phyloP scores from a whole-genome alignment of 192 early-diverging fungal genomes.

The Podochytrium sp. region DNA sequence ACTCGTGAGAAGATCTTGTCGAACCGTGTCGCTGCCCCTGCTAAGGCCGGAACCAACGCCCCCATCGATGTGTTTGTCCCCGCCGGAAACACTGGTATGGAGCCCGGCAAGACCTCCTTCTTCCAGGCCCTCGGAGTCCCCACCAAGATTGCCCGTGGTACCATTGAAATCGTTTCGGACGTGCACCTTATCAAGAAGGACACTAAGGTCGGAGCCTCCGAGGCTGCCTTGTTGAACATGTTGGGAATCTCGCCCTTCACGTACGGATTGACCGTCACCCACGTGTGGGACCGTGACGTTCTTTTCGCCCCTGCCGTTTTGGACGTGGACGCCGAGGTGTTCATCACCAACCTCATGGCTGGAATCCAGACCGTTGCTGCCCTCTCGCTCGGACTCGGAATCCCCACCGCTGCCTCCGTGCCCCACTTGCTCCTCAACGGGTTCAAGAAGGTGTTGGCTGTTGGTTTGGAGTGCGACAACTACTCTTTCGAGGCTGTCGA shows the following conservation, averaged over 20 bases:
- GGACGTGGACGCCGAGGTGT: slow-evolving; percentile 91
- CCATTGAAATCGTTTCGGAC: slow-evolving; percentile 98
- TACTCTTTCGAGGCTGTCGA: slow-evolving; percentile 90
- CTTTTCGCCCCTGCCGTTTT: slow-evolving; percentile 86
- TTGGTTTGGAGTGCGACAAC: slow-evolving; percentile 84
- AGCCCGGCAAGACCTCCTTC: slow-evolving; percentile 99
- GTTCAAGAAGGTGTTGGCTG: slow-evolving; percentile 95
- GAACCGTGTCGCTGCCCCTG: slow-evolving; percentile 97
- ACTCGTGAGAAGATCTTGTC: slow-evolving; percentile 86
- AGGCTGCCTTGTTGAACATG: slow-evolving; percentile 99
- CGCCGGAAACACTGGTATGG: slow-evolving; percentile 99
- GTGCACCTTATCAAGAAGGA: slow-evolving; percentile 90
- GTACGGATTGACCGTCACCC: slow-evolving; percentile 93
- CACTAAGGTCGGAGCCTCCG: slow-evolving; percentile 95
- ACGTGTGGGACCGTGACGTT: slow-evolving; percentile 92
- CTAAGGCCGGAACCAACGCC: slow-evolving; percentile 92
- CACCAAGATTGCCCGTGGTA: slow-evolving; percentile 99
- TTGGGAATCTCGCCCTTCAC: slow-evolving; percentile 99
- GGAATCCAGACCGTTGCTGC: slow-evolving; percentile 95
- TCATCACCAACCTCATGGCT: slow-evolving; percentile 79
- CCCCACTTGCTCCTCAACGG: slow-evolving; percentile 96
- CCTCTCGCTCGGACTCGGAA: slow-evolving; percentile 72
- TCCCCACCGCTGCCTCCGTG: slow-evolving; percentile 72
- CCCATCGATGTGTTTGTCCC: slow-evolving; percentile 92
- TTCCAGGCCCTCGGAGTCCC: slow-evolving; percentile 99